phyloP scores from a whole-genome alignment of 2,329 filamentous ascomycete species.

The Colletotrichum tamarilloi region DNA sequence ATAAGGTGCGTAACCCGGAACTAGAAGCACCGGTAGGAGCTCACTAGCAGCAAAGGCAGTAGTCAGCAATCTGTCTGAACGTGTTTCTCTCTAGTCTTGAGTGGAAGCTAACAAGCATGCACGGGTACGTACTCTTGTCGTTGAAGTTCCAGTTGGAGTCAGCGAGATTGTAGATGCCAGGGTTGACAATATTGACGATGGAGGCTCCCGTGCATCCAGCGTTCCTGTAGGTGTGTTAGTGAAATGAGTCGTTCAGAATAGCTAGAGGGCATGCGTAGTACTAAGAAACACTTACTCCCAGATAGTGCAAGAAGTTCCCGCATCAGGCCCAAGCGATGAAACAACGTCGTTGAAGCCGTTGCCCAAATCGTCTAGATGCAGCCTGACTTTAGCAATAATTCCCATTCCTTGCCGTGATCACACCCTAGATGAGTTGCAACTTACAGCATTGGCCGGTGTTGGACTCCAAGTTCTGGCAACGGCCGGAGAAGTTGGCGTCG shows the following conservation, averaged over 20 bases:
- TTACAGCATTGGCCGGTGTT: background rate
- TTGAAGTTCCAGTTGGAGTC: conserved; percentile 2
- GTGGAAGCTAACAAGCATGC: background rate
- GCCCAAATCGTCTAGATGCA: background rate
- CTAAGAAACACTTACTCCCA: background rate
- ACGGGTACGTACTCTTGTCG: background rate
- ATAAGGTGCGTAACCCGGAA: background rate
- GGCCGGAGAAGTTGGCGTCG: background rate
- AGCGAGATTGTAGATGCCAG: background rate
- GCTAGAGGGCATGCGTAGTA: background rate
- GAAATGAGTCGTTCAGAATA: no score
- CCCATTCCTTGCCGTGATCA: no score
- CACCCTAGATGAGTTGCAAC: accelerated
- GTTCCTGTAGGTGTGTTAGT: background rate
- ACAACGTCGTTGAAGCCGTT: conserved; percentile 2
- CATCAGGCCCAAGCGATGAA: background rate
- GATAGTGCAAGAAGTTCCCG: background rate
- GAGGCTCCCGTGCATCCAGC: background rate
- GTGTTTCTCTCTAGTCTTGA: background rate
- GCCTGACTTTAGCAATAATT: no score
- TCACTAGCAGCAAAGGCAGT: background rate
- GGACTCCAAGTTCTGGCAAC: background rate
- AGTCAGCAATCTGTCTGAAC: background rate
- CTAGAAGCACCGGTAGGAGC: background rate
- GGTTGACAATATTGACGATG: background rate